These are phyloP conservation scores for Boeremia exigua DNA, from an alignment of 2,329 filamentous ascomycete species.

Conservation along the genomic window DNA sequence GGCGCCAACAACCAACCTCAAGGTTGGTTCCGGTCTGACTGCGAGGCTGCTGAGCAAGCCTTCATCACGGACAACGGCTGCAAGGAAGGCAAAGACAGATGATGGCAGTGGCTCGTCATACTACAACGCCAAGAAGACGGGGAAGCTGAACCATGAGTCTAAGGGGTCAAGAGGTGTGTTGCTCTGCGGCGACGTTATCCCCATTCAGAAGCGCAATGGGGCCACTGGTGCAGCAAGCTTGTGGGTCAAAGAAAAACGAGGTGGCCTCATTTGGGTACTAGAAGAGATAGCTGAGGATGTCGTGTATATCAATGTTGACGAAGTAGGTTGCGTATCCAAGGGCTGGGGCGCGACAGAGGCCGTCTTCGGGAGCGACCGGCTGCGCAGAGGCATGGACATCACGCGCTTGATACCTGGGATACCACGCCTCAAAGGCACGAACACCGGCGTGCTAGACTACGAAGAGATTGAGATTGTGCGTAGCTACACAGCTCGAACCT, in stretches of 20 bases:
- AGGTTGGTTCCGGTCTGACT: conserved; percentile 84
- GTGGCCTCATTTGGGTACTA: conserved; percentile 94
- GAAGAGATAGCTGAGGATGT: conserved; percentile 98
- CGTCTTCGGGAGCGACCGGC: conserved; percentile 80
- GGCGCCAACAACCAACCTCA: conserved; percentile 52
- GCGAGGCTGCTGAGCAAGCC: conserved; percentile 88
- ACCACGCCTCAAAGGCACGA: conserved; percentile 75
- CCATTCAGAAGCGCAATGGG: conserved; percentile 95
- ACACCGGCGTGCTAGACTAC: conserved; percentile 77
- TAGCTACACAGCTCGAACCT: conserved; percentile 85
- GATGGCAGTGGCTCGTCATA: conserved; percentile 61
- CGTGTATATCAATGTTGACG: conserved; percentile 76
- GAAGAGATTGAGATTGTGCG: conserved; percentile 73
- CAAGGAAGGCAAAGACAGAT: conserved; percentile 69
- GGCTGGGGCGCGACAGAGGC: conserved; percentile 77
- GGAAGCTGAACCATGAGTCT: conserved; percentile 69
- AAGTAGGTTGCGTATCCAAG: conserved; percentile 74
- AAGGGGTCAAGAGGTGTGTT: conserved; percentile 86
- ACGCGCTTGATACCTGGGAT: conserved; percentile 81
- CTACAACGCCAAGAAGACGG: conserved; percentile 56
- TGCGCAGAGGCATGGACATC: conserved; percentile 74
- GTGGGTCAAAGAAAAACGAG: conserved; percentile 97
- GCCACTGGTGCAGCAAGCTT: conserved; percentile 89
- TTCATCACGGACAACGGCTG: conserved; percentile 61
- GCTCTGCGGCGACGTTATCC: conserved; percentile 96